Conservation (phyloP, 192 early-diverging fungal species). For the Dimargaris cristalligena region DNA sequence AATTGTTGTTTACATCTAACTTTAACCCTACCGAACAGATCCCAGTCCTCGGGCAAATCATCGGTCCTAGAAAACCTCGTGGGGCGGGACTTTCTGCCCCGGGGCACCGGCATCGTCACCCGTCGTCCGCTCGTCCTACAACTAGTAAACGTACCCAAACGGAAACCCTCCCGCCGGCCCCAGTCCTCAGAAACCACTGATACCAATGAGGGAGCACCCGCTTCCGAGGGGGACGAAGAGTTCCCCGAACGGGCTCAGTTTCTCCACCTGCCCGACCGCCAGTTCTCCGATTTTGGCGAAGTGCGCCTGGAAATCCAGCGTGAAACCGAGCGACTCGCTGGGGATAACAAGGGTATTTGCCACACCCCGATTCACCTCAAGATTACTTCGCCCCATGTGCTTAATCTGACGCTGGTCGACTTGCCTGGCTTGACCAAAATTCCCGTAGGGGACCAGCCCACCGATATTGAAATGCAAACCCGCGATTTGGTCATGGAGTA, state of each 20-base stretch:
- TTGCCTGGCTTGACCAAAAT: slow-evolving; percentile 70
- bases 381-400: slow-evolving; percentile 56
- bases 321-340: slow-evolving; percentile 62
- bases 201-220: too few species aligned
- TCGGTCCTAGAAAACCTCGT: slow-evolving; percentile 98
- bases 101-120: slow-evolving; percentile 76
- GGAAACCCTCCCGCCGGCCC: slow-evolving; percentile 11
- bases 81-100: slow-evolving; percentile 92
- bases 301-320: slow-evolving; percentile 65
- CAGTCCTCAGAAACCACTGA: not conserved
- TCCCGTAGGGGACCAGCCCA: slow-evolving; percentile 58
- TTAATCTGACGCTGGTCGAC: slow-evolving; percentile 69
- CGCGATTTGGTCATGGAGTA: slow-evolving; percentile 59
- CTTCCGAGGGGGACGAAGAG: slow-evolving; percentile 7
- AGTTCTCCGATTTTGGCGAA: slow-evolving; percentile 57
- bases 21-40: too few species aligned
- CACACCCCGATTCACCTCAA: slow-evolving; percentile 60
- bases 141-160: slow-evolving; percentile 40
- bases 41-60: slow-evolving; percentile 83
- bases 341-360: slow-evolving; percentile 63
- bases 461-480: slow-evolving; percentile 67
- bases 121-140: slow-evolving; percentile 67
- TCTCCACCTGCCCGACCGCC: slow-evolving; percentile 54
- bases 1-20: too few species aligned
- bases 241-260: slow-evolving; percentile 44